phyloP scores from a whole-genome alignment of 2,329 filamentous ascomycete species.

The Lasiodiplodia hormozganensis region DNA sequence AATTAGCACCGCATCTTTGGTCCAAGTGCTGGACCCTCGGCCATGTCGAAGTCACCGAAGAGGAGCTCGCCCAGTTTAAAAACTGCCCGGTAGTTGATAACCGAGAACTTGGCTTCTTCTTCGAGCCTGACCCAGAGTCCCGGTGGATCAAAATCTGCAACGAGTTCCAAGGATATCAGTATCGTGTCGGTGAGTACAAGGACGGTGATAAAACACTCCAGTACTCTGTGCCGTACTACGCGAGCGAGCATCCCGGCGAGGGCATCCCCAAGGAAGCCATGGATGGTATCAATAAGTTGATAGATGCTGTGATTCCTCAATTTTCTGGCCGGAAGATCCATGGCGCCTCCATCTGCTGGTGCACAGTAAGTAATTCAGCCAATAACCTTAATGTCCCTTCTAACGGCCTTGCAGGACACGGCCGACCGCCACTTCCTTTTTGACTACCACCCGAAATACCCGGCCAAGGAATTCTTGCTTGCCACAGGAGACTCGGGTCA shows the following conservation, averaged over 20 bases:
- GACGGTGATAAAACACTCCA: conserved; percentile 6
- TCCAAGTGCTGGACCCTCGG: conserved; percentile 37
- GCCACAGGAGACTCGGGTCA: conserved; percentile 41
- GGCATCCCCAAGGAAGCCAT: conserved; percentile 40
- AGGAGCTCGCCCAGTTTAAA: conserved; percentile 38
- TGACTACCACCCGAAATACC: conserved; percentile 33
- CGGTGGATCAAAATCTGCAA: conserved; percentile 28
- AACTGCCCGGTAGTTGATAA: conserved; percentile 37
- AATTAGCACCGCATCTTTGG: conserved; percentile 34
- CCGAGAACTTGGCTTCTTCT: conserved; percentile 34
- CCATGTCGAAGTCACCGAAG: conserved; percentile 38
- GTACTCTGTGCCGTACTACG: conserved; percentile 27
- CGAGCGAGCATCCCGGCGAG: conserved; percentile 28
- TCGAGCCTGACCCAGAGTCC: conserved; percentile 25
- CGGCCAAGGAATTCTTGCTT: conserved; percentile 34
- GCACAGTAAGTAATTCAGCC: conserved; percentile 17
- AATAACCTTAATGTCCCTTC: too few species aligned
- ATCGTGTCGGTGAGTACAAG: not conserved
- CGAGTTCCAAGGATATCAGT: conserved; percentile 29
- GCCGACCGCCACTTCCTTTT: conserved; percentile 40
- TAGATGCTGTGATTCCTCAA: conserved; percentile 54
- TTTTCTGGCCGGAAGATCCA: conserved; percentile 41
- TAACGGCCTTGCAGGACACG: conserved; percentile 24
- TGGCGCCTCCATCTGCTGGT: conserved; percentile 31
- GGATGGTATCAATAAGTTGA: conserved; percentile 42